phyloP scores from a whole-genome alignment of 768 basidiomycete species.

The Tricholoma sp. region DNA sequence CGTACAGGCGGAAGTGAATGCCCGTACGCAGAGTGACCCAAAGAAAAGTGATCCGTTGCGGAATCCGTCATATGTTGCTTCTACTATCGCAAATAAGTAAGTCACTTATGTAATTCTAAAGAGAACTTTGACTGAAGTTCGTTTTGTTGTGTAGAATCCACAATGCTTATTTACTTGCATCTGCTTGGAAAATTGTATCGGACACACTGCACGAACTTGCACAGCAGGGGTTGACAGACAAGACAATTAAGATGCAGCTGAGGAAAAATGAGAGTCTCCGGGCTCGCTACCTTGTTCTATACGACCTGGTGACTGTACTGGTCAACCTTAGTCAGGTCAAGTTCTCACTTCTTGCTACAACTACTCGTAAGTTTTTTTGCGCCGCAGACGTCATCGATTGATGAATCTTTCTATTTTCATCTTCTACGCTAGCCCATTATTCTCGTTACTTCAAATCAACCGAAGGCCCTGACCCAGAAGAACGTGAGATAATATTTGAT shows the following conservation, averaged over 20 bases:
- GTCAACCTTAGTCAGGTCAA: constrained; percentile 58
- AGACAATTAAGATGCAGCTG: constrained; percentile 47
- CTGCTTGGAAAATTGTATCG: constrained; percentile 73
- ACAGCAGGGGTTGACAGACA: constrained; percentile 50
- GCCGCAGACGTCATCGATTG: constrained; percentile 5
- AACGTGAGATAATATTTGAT: constrained; percentile 59
- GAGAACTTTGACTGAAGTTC: background rate
- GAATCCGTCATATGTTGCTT: constrained; percentile 50
- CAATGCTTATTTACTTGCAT: constrained; percentile 78
- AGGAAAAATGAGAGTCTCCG: constrained; percentile 46
- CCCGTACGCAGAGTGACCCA: constrained; percentile 38
- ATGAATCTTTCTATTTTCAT: background rate
- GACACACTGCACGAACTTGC: constrained; percentile 52
- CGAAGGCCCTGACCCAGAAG: constrained; percentile 32
- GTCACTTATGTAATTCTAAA: background rate
- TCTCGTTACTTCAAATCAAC: constrained; percentile 58
- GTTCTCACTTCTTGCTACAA: constrained; percentile 65
- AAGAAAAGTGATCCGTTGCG: constrained; percentile 24
- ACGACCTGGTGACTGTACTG: constrained; percentile 56
- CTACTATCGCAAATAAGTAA: constrained; percentile 55
- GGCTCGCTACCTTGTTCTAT: constrained; percentile 56
- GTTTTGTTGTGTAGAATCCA: constrained; percentile 52
- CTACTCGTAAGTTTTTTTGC: constrained; percentile 49
- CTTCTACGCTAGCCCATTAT: constrained; percentile 53
- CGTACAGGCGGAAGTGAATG: constrained; percentile 51